Conservation (phyloP, 2,329 filamentous ascomycete genomes). For the Aureobasidium sp. region DNA sequence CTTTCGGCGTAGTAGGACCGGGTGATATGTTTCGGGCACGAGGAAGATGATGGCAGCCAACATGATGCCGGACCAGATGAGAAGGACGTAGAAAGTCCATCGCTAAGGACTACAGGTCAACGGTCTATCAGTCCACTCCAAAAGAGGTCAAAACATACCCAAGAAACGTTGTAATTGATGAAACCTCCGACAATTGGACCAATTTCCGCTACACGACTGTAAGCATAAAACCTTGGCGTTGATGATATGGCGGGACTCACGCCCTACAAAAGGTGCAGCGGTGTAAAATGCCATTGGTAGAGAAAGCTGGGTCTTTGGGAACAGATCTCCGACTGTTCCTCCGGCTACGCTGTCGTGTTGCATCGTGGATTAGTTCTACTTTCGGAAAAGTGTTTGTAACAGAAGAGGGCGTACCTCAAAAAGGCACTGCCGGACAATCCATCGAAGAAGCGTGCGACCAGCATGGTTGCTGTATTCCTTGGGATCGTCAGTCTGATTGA, state of each 20-base stretch:
- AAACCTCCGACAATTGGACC: conserved; percentile 65
- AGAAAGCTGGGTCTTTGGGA: conserved; percentile 60
- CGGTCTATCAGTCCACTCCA: background rate
- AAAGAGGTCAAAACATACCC: conserved; percentile 33
- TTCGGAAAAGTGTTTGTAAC: background rate
- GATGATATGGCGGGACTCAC: conserved; percentile 29
- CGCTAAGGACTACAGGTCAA: background rate
- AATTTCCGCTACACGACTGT: conserved; percentile 52
- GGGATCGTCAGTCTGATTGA: background rate
- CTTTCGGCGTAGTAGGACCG: conserved; percentile 64
- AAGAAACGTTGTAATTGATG: conserved; percentile 67
- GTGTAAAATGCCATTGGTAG: conserved; percentile 67
- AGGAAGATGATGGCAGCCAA: conserved; percentile 59
- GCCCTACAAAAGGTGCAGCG: conserved; percentile 45
- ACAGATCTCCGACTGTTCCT: conserved; percentile 78
- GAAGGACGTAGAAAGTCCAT: conserved; percentile 66
- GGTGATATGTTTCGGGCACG: conserved; percentile 81
- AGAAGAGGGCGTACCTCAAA: conserved; percentile 28
- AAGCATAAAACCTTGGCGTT: conserved; percentile 30
- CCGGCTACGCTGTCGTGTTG: conserved; percentile 55
- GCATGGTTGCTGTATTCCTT: conserved; percentile 67
- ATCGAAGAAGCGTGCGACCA: conserved; percentile 70
- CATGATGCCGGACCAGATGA: conserved; percentile 71
- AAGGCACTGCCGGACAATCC: conserved; percentile 61
- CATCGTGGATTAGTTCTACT: background rate